Base-by-base conservation (phyloP, 768 basidiomycete genomes). In the Leccinum disarticulatum region DNA sequence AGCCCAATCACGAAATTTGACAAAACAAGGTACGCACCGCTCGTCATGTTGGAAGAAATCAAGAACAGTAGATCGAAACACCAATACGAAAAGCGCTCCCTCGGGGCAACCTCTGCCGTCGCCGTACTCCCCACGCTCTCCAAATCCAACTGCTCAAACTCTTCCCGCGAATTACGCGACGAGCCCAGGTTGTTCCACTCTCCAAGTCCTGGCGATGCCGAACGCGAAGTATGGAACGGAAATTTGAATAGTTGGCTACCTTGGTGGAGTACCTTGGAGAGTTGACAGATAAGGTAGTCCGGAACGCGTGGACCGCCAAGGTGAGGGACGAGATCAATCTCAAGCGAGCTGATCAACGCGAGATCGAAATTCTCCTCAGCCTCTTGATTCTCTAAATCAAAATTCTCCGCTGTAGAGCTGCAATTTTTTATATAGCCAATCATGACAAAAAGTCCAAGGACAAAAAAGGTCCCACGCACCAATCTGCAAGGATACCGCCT, bases 311-410 rank as follows among this genome's bases (percentile, higher is more conserved):
- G 55, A 31, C 87, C 80, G 3, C 92, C 92, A 1, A 95, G 68
- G 61, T 88, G 81, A 0, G 93, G 91, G 1, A 93, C 78, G 4
- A n/a, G n/a, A n/a, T n/a, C n/a, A n/a, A n/a, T n/a, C n/a, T n/a
- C n/a, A n/a, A n/a, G n/a, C n/a, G n/a, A n/a, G n/a, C n/a, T n/a
- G n/a, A n/a, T n/a, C n/a, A n/a, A n/a, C n/a, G n/a, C n/a, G n/a
- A 95, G 83, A 66, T 95, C 94, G 65, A 95, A 95, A 59, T 87
- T 87, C 70, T 96, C 93, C 65, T 94, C 92, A 0, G 76, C 75
- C 61, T 28, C 28, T 28, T 28, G 28, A 28, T 28, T 28, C 6
- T 28, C 28, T 28, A 8, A 28, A 28, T 28, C 28, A 28, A 28
- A 5, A 28, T 28, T 28, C 6, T 28, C 28, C 28, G 28, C n/a